Percentiles rank a stretch among this genome's conserved stretches.
phyloP scores from a whole-genome alignment of 768 basidiomycete genomes.

The Suillus plorans region DNA sequence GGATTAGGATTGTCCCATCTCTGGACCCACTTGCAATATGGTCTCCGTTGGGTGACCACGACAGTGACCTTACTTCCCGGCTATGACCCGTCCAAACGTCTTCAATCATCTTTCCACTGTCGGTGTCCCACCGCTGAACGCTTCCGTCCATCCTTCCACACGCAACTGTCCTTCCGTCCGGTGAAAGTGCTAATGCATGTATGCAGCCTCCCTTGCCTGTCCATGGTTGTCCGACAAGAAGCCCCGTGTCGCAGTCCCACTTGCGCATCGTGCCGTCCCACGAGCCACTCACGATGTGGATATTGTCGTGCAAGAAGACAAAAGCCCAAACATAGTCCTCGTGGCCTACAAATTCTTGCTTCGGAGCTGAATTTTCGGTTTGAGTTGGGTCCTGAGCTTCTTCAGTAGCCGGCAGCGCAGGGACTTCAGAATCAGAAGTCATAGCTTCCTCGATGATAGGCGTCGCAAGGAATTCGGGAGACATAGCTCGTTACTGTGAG shows the following conservation, averaged over 20 bases:
- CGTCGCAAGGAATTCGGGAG: background rate
- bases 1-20: background rate
- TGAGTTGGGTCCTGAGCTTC: background rate
- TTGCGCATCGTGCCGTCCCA: background rate
- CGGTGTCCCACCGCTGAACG: background rate
- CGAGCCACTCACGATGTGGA: background rate
- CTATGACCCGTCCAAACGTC: background rate
- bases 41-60: background rate
- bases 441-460: background rate
- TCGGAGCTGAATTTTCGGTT: background rate
- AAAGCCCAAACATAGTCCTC: background rate
- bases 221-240: background rate
- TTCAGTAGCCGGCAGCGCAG: background rate
- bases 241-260: background rate
- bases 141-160: background rate
- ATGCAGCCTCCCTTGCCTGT: background rate
- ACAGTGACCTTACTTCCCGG: background rate
- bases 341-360: background rate
- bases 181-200: background rate
- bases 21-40: background rate
- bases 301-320: background rate
- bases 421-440: background rate
- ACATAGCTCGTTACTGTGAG: background rate
- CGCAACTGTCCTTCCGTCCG: background rate
- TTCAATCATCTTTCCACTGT: background rate